Evolutionary conservation across 2,329 filamentous ascomycete species (phyloP).

Genomic region (Emmonsia crescens): DNA sequence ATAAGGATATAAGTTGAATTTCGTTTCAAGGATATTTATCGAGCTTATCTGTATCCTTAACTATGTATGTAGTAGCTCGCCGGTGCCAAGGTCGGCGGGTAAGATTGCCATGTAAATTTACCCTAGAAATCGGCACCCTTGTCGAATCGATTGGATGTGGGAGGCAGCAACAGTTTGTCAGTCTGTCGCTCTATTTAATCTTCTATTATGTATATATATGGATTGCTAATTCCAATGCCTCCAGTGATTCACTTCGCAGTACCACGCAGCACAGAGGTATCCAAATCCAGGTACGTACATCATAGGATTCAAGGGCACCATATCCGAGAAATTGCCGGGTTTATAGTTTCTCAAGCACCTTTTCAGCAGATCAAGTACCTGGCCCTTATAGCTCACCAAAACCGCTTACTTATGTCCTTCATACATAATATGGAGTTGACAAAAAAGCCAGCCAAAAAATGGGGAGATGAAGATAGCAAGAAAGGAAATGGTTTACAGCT

Average conservation of each 20-base stretch:
- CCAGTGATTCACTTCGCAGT: not conserved
- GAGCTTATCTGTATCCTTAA: not conserved
- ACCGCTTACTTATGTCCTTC: not conserved
- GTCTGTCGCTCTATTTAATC: too few species aligned
- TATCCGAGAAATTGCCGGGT: too few species aligned
- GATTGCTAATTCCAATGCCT: not conserved
- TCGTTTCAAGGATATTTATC: too few species aligned
- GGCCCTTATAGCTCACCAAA: not conserved
- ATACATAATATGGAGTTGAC: not conserved
- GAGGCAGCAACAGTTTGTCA: not conserved
- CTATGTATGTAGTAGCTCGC: not conserved
- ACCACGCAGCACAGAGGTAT: not conserved
- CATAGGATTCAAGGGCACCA: not conserved
- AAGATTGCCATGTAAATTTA: not conserved
- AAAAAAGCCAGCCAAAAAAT: not conserved
- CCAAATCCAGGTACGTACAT: not conserved
- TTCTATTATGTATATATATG: not conserved
- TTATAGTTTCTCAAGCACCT: not conserved
- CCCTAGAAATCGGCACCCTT: not conserved
- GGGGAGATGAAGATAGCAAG: not conserved
- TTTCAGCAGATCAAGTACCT: not conserved
- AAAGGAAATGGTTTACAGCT: constrained; percentile 41
- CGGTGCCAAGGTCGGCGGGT: too few species aligned
- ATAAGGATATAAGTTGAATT: too few species aligned
- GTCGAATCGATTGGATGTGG: too few species aligned